Conservation (phyloP, 2,329 filamentous ascomycete species). For the Podosphaera aphanis region DNA sequence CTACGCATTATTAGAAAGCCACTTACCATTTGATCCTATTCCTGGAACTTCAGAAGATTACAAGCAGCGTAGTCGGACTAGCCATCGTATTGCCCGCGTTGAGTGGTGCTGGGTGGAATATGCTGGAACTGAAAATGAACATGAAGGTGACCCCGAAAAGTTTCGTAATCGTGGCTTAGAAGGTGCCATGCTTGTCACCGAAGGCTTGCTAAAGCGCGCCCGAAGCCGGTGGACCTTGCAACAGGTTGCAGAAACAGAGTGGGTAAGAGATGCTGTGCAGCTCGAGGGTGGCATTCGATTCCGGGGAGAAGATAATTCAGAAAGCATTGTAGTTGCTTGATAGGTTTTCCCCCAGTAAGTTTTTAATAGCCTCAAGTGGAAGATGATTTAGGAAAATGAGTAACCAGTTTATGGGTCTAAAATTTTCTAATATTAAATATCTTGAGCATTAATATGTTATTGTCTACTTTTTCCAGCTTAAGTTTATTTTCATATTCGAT, state of each 20-base stretch:
- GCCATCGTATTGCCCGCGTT: conserved; percentile 80
- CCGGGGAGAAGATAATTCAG: conserved; percentile 23
- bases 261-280: conserved; percentile 53
- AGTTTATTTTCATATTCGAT: background rate
- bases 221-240: conserved; percentile 54
- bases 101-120: conserved; percentile 91
- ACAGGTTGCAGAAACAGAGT: conserved; percentile 47
- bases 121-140: conserved; percentile 64
- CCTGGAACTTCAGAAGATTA: conserved; percentile 57
- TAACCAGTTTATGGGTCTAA: background rate
- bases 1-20: conserved; percentile 81
- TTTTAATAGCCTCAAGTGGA: background rate
- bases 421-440: background rate
- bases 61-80: conserved; percentile 57
- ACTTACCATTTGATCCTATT: conserved; percentile 75
- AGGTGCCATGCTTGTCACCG: conserved; percentile 60
- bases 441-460: background rate
- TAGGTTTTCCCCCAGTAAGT: background rate
- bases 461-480: background rate
- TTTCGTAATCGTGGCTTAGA: conserved; percentile 41
- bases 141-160: conserved; percentile 41
- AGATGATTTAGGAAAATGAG: background rate
- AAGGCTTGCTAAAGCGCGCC: conserved; percentile 62
- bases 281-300: conserved; percentile 39
- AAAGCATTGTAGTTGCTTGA: background rate